Evolutionary conservation across 2,329 filamentous ascomycete genomes (phyloP).

Genomic region (Monosporascus sp.): DNA sequence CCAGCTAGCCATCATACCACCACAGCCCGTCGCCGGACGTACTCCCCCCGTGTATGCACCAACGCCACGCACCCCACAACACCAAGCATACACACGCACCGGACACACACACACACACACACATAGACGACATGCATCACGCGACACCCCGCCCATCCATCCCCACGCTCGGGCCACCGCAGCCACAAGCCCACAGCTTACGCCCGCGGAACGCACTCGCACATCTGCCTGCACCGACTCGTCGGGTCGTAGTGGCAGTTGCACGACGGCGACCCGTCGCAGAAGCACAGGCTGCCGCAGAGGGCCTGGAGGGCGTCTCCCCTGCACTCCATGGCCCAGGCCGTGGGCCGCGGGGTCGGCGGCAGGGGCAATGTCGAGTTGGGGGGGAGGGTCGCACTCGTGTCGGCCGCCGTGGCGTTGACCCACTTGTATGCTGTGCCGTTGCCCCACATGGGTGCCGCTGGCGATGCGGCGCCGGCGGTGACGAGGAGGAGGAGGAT

Average conservation of each 20-base stretch:
- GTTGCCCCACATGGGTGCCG: background rate
- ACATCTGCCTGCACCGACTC: conserved; percentile 17
- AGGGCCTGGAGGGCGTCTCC: conserved; percentile 7
- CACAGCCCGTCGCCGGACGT: too few relatives aligned
- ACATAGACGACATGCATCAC: too few relatives aligned
- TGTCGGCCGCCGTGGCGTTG: background rate
- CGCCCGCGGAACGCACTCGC: conserved; percentile 6
- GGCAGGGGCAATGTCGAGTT: background rate
- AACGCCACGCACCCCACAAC: too few relatives aligned
- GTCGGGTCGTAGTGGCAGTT: conserved; percentile 20
- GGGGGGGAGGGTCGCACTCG: background rate
- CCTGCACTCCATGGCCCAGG: conserved; percentile 6
- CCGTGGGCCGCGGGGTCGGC: conserved; percentile 4
- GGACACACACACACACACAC: too few relatives aligned
- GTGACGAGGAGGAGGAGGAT: too few relatives aligned
- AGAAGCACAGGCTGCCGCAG: conserved; percentile 16
- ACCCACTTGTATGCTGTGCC: background rate
- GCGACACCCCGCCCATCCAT: background rate
- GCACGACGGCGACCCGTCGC: conserved; percentile 4
- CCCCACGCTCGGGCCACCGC: background rate
- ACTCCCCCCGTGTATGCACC: too few relatives aligned
- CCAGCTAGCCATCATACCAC: too few relatives aligned
- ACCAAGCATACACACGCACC: too few relatives aligned
- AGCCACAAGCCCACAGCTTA: background rate
- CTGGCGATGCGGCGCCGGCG: background rate